A percentile compares a stretch with the other conserved stretches of the same genome.
Conservation (phyloP, 306 rosid genomes). For the Biancaea sappan region DNA sequence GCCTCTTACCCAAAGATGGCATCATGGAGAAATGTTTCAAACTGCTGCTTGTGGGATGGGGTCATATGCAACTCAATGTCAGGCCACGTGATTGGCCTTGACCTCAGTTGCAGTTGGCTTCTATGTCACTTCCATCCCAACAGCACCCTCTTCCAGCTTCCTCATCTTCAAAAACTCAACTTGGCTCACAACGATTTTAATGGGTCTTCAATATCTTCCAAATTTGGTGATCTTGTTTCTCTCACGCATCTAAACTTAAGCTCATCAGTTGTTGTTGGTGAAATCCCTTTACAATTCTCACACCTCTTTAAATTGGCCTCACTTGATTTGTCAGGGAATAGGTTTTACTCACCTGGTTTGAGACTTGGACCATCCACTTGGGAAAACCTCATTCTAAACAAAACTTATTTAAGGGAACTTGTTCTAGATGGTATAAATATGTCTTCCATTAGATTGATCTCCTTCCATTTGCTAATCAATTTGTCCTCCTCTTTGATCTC, state of each 20-base stretch:
- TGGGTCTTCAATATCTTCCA: neutral
- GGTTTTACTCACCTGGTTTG: too few species aligned
- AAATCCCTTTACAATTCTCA: constrained; percentile 36
- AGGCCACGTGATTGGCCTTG: constrained; percentile 14
- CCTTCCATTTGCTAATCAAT: neutral
- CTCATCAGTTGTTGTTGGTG: accelerated
- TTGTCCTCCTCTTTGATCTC: neutral
- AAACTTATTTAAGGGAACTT: neutral
- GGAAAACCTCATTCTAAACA: too few species aligned
- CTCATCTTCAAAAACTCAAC: constrained; percentile 30
- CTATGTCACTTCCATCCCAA: constrained; percentile 17
- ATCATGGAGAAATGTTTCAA: constrained; percentile 22
- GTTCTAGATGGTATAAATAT: neutral
- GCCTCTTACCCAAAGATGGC: neutral
- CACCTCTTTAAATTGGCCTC: constrained; percentile 34
- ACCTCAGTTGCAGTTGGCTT: constrained; percentile 19
- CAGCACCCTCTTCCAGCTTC: constrained; percentile 7
- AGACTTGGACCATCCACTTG: neutral
- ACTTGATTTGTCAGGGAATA: constrained; percentile 10
- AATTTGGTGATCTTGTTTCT: constrained; percentile 13
- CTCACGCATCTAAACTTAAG: constrained; percentile 28
- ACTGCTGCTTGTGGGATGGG: constrained; percentile 26
- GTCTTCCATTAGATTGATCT: neutral
- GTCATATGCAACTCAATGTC: neutral
- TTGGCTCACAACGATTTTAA: constrained; percentile 24